A percentile compares a stretch with the other conserved stretches of the same genome.
phyloP scores from a whole-genome alignment of 2,329 filamentous ascomycete species.

The Calonectria pseudoturangicola region DNA sequence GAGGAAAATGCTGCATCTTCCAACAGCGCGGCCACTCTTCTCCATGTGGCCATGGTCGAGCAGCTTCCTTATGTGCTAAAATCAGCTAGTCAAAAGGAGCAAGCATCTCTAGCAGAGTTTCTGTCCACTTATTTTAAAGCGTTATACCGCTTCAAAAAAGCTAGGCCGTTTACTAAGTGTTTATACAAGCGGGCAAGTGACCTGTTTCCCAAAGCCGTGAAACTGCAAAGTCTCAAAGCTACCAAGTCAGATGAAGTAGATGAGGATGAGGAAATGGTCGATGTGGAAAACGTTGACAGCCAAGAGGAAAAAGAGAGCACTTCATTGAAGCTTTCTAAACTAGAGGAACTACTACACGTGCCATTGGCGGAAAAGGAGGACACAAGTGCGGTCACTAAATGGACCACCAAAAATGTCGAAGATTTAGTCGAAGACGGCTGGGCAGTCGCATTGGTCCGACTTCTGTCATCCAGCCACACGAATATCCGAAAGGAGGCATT shows the following conservation, averaged over 20 bases:
- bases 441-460: slow-evolving; percentile 80
- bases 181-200: slow-evolving; percentile 58
- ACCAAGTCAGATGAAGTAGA: slow-evolving; percentile 39
- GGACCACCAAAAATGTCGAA: slow-evolving; percentile 85
- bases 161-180: slow-evolving; percentile 51
- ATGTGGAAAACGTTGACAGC: slow-evolving; percentile 32
- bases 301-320: slow-evolving; percentile 38
- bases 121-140: slow-evolving; percentile 74
- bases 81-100: slow-evolving; percentile 64
- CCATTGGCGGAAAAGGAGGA: slow-evolving; percentile 69
- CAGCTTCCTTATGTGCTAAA: slow-evolving; percentile 83
- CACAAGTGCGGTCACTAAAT: slow-evolving; percentile 74
- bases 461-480: slow-evolving; percentile 83
- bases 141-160: slow-evolving; percentile 71
- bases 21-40: slow-evolving; percentile 69
- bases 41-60: slow-evolving; percentile 83
- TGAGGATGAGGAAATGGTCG: slow-evolving; percentile 47
- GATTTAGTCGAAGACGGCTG: slow-evolving; percentile 87
- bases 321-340: slow-evolving; percentile 62
- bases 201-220: slow-evolving; percentile 55
- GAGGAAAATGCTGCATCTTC: slow-evolving; percentile 54
- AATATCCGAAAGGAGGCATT: slow-evolving; percentile 88
- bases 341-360: slow-evolving; percentile 72
- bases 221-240: slow-evolving; percentile 50
- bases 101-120: slow-evolving; percentile 73